phyloP scores from a whole-genome alignment of 2,329 filamentous ascomycete genomes.

The Hypoxylon sp. region DNA sequence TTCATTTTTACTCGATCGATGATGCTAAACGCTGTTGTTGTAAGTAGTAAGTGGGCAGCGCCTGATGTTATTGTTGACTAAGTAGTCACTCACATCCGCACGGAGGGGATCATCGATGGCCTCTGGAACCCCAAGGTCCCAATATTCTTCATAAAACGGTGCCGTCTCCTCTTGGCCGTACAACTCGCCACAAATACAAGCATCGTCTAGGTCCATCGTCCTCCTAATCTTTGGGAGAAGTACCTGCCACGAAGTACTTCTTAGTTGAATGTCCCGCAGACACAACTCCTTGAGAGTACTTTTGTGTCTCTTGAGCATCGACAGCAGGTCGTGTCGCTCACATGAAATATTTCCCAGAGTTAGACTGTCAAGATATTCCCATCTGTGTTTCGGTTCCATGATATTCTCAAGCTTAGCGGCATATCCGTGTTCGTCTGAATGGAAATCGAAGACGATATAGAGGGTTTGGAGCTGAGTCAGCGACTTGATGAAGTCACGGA shows the following conservation, averaged over 20 bases:
- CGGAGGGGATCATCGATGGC: constrained; percentile 13
- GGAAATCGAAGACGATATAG: constrained; percentile 42
- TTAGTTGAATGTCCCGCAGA: constrained; percentile 46
- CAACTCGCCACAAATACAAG: constrained; percentile 49
- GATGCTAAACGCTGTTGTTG: neutral
- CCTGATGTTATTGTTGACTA: constrained; percentile 22
- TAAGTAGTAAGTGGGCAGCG: constrained; percentile 18
- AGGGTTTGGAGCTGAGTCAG: constrained; percentile 47
- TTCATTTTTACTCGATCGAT: neutral
- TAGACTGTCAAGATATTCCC: constrained; percentile 47
- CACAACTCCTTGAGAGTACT: constrained; percentile 48
- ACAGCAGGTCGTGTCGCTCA: constrained; percentile 48
- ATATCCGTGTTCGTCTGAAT: constrained; percentile 14
- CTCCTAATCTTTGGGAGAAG: constrained; percentile 50
- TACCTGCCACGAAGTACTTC: constrained; percentile 47
- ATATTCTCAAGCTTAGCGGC: constrained; percentile 40
- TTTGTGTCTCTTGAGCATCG: constrained; percentile 47
- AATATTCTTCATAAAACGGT: constrained; percentile 37
- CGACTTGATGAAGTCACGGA: constrained; percentile 48
- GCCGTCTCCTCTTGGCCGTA: constrained; percentile 42
- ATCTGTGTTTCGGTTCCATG: constrained; percentile 47
- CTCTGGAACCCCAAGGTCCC: constrained; percentile 43
- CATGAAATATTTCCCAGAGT: constrained; percentile 45
- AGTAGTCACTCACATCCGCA: constrained; percentile 31
- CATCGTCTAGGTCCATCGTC: constrained; percentile 44